phyloP scores from a whole-genome alignment of 176 grass and related monocot species.

The sorghum (Sorghum bicolor) region Sorghum_bicolor_NCBIv3 NC_012871.2:70249501-70250000 shows the following conservation, averaged over 20 bases:
- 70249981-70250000: neutral
- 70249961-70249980: neutral
- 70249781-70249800: conserved; percentile 17
- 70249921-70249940: conserved; percentile 24
- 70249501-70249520: neutral
- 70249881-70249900: conserved; percentile 28
- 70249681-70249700: conserved; percentile 6
- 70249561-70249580: neutral
- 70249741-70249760: conserved; percentile 43
- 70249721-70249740: conserved; percentile 43
- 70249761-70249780: conserved; percentile 40
- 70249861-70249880: neutral
- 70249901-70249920: conserved; percentile 2
- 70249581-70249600: neutral
- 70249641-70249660: neutral
- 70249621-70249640: neutral
- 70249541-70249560: neutral
- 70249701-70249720: conserved; percentile 36
- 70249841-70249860: neutral
- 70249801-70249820: conserved; percentile 39
- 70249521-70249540: neutral
- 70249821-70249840: conserved; percentile 2
- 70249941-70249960: neutral
- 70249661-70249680: neutral
- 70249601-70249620: neutral